Evolutionary conservation across 257 asterid genomes (phyloP).

Genomic region (Mentha longifolia): DNA sequence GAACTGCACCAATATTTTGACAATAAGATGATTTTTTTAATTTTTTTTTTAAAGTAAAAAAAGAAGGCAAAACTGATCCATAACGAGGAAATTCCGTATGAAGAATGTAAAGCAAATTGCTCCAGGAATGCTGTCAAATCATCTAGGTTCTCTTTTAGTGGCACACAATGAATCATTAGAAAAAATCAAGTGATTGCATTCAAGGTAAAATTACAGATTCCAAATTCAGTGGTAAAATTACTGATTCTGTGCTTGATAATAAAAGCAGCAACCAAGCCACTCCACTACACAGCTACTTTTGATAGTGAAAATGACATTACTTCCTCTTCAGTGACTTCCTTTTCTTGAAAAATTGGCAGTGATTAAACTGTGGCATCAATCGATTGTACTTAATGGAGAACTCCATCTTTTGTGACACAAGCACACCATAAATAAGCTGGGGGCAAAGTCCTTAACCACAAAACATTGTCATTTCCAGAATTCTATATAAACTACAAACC

Average conservation of each 20-base stretch:
- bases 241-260: neutral
- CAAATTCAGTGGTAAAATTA: conserved; percentile 1
- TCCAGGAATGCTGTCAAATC: conserved; percentile 5
- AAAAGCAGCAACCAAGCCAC: conserved; percentile 17
- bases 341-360: neutral
- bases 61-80: conserved; percentile 10
- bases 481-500: neutral
- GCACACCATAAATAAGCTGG: neutral
- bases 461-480: neutral
- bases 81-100: conserved; percentile 20
- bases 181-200: neutral
- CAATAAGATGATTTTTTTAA: conserved; percentile 36
- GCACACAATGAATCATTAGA: neutral
- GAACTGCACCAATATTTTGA: conserved; percentile 47
- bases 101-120: conserved; percentile 8
- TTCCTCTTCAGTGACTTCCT: conserved; percentile 13
- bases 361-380: neutral
- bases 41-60: too few relatives aligned
- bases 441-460: neutral
- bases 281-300: conserved; percentile 8
- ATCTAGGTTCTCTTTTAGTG: conserved; percentile 9
- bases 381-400: neutral
- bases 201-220: conserved; percentile 1
- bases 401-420: neutral
- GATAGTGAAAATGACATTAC: neutral